Percentiles rank a stretch among this genome's conserved stretches.
These are phyloP conservation scores for Jackrogersella multiformis DNA, from an alignment of 495 filamentous ascomycete species.

Conservation along the genomic window DNA sequence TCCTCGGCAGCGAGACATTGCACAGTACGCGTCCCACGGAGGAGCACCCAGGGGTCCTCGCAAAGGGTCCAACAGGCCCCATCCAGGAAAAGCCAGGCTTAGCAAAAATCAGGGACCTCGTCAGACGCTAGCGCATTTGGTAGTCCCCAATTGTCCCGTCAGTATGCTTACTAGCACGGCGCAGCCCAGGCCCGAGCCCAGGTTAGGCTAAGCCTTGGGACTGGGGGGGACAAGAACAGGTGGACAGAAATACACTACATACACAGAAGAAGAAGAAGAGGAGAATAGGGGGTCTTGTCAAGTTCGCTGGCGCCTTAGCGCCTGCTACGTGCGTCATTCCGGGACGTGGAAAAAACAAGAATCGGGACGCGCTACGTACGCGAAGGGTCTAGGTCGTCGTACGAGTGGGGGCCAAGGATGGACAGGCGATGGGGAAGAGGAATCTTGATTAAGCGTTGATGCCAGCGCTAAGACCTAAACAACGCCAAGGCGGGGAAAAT, in stretches of 20 bases:
- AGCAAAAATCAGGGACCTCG: background rate
- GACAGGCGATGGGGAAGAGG: background rate
- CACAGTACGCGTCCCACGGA: too few relatives aligned
- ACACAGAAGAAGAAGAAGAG: too few relatives aligned
- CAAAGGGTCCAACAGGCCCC: constrained; percentile 5
- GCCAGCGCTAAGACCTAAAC: too few relatives aligned
- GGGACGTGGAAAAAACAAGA: background rate
- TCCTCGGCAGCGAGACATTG: too few relatives aligned
- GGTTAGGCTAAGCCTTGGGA: too few relatives aligned
- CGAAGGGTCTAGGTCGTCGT: background rate
- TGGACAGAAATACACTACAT: too few relatives aligned
- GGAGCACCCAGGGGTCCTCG: background rate
- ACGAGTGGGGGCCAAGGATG: background rate
- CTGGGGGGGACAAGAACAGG: too few relatives aligned
- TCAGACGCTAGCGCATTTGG: constrained; percentile 2
- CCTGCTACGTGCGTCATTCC: constrained; percentile 18
- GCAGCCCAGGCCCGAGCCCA: background rate
- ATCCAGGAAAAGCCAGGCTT: background rate
- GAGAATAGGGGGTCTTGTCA: constrained; percentile 11
- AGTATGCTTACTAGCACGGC: background rate
- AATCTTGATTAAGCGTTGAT: background rate
- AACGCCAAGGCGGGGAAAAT: constrained; percentile 6
- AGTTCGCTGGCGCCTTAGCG: constrained; percentile 10
- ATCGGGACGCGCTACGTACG: background rate
- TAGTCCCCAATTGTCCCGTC: background rate